Evolutionary conservation across 306 rosid species (phyloP), one percentile per base, ranked within the genome.

Genomic region (Lathyrus tuberosus): DNA sequence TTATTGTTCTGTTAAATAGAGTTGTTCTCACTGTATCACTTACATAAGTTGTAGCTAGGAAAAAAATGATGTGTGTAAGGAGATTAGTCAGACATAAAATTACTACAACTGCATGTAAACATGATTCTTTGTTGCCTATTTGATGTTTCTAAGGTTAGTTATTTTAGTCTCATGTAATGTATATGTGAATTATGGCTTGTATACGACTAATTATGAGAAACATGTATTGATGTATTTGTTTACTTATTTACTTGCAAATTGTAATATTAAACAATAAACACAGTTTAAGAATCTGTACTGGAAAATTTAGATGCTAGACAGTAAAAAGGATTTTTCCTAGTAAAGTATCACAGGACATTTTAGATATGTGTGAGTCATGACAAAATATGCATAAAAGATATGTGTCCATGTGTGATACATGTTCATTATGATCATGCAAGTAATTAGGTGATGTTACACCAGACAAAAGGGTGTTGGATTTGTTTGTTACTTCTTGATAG

Each of bases 1-100:
- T 48, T n/a, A 57, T 69, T 77, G 46, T 70, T 78, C 65, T 77
- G 24, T 79, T 62, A 68, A 59, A 44, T 82, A 76, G 83, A 75
- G 40, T 42, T 76, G 46, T 74, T 77, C 56, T 76, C 70, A 12
- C 71, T 48, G 49, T 71, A 52, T 64, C 37, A 69, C 72, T 58
- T 76, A 44, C 75, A 70, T 75, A 62, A 51, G 8, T 71, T 70
- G 12, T 46, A 76, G 59, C 67, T 76, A 78, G 84, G 82, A 24
- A 53, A 68, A 67, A 73, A 33, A 40, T 38, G 40, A 67, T 31
- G 86, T 82, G 71, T 74, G 76, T 62, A 65, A 41, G 38, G 66
- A 47, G 65, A 49, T 41, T 73, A 66, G 60, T 41, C 51, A 48
- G 47, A 71, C 56, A 80, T 63, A 38, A 74, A 53, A 49, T 72